phyloP scores from a whole-genome alignment of 306 rosid species.

The Vigna trinervia region DNA sequence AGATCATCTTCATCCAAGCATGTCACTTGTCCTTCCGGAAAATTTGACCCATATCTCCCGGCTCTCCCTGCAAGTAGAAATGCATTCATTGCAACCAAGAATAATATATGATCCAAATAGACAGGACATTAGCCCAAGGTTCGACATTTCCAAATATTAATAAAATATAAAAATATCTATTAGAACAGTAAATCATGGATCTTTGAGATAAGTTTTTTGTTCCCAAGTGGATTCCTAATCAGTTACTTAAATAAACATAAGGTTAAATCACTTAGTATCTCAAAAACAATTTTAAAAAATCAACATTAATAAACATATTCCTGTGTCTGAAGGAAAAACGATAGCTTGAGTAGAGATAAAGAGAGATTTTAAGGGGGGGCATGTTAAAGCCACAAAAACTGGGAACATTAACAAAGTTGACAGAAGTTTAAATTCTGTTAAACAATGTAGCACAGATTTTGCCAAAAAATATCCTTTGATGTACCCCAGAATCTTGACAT shows the following conservation, averaged over 20 bases:
- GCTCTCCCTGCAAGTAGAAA: conserved; percentile 85
- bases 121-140: conserved; percentile 29
- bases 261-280: conserved; percentile 7
- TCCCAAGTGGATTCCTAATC: conserved; percentile 31
- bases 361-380: no score
- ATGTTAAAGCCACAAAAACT: no score
- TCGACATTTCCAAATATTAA: conserved; percentile 28
- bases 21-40: conserved; percentile 88
- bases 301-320: conserved; percentile 4
- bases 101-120: conserved; percentile 33
- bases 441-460: not conserved
- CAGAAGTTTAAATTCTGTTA: not conserved
- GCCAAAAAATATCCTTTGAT: not conserved
- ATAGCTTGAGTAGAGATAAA: no score
- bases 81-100: conserved; percentile 45
- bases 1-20: conserved; percentile 71
- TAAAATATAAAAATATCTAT: conserved; percentile 23
- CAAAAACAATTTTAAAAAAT: not conserved
- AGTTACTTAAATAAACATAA: conserved; percentile 21
- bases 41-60: conserved; percentile 90
- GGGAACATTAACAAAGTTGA: not conserved
- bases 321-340: conserved; percentile 3
- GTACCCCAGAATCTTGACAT: conserved; percentile 8
- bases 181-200: conserved; percentile 14
- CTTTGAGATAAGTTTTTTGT: conserved; percentile 4